A percentile compares a stretch with the other conserved stretches of the same genome.
Evolutionary conservation across 495 filamentous ascomycete species (phyloP).

Genomic region (Aspergillus asperescens): DNA sequence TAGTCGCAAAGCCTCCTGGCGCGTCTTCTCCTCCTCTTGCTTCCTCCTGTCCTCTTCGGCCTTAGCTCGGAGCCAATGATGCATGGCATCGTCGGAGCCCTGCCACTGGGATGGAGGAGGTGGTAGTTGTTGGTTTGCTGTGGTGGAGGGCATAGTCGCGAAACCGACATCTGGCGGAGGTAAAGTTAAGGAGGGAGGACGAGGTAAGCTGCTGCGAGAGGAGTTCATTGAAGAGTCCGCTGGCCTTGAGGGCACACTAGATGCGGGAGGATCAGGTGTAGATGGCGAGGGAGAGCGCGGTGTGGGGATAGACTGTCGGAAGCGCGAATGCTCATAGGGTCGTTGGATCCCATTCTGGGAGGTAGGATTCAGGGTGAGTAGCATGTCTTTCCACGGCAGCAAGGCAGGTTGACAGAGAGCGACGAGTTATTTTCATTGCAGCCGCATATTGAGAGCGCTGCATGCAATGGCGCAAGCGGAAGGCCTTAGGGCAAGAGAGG

Average conservation of each 20-base stretch:
- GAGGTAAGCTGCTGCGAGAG: conserved; percentile 34
- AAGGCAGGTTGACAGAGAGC: conserved; percentile 1
- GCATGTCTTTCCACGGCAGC: conserved; percentile 23
- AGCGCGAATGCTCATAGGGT: conserved; percentile 36
- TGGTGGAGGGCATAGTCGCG: conserved; percentile 33
- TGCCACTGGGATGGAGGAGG: conserved; percentile 68
- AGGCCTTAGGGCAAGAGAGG: conserved; percentile 6
- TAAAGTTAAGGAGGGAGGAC: conserved; percentile 33
- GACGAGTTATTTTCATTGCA: conserved; percentile 8
- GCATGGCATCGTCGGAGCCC: conserved; percentile 72
- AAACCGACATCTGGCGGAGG: conserved; percentile 32
- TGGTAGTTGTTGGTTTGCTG: conserved; percentile 48
- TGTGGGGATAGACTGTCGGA: conserved; percentile 29
- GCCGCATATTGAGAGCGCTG: conserved; percentile 1
- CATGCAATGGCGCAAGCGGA: conserved; percentile 10
- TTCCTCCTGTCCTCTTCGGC: conserved; percentile 77
- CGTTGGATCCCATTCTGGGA: conserved; percentile 36
- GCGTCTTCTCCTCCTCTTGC: conserved; percentile 84
- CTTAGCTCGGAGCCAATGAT: conserved; percentile 75
- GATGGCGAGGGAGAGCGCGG: conserved; percentile 30
- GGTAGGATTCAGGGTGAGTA: conserved; percentile 41
- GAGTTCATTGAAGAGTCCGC: conserved; percentile 31
- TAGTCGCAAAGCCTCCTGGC: conserved; percentile 67
- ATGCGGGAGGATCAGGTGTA: conserved; percentile 8
- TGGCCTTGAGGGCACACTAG: conserved; percentile 16